These are phyloP conservation scores for Colletotrichum sp. DNA, from an alignment of 2,329 filamentous ascomycete species.

Conservation along the genomic window DNA sequence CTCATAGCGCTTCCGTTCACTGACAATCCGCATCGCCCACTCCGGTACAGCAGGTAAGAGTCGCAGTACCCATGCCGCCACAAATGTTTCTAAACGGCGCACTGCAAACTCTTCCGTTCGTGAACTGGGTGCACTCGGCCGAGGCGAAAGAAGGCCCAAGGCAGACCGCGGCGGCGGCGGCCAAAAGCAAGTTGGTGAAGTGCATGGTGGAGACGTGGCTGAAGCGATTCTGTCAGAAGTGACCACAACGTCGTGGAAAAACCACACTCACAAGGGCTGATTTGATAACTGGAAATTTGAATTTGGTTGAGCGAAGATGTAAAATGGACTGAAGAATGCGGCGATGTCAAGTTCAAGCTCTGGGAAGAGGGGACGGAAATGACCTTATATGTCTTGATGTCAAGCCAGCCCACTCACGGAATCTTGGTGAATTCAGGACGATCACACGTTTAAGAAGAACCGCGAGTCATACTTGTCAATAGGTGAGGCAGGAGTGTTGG, in stretches of 20 bases:
- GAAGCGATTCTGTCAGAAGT: background rate
- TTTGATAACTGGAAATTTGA: background rate
- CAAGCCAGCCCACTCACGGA: background rate
- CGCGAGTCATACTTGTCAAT: background rate
- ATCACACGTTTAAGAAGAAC: background rate
- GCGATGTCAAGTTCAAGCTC: background rate
- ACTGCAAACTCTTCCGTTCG: background rate
- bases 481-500: background rate
- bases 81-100: background rate
- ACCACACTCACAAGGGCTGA: background rate
- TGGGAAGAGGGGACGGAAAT: rapidly evolving
- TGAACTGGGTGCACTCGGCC: background rate
- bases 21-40: background rate
- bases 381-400: background rate
- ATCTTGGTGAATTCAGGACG: background rate
- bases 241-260: rapidly evolving
- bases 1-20: background rate
- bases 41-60: background rate
- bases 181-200: background rate
- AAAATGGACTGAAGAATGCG: background rate
- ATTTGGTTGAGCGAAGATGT: background rate
- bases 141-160: background rate
- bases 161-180: background rate
- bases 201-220: background rate
- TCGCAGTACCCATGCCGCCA: background rate